A percentile compares a stretch with the other conserved stretches of the same genome.
phyloP scores from a whole-genome alignment of 1,284 basidiomycete genomes.

The Apiotrichum mycotoxinovorans region DNA sequence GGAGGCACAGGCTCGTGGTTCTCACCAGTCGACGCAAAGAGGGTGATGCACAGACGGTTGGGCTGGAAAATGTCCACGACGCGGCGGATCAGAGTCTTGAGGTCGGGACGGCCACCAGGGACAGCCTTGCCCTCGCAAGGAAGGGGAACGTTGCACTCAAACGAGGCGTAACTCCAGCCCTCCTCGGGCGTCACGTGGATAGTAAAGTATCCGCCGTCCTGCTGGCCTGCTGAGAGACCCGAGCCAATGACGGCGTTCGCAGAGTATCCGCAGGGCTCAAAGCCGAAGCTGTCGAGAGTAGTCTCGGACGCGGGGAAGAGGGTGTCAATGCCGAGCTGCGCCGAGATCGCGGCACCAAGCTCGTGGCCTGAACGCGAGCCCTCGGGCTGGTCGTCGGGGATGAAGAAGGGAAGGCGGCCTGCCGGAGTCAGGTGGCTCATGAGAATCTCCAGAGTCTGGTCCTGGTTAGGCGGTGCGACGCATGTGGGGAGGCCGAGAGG shows the following conservation, averaged over 20 bases:
- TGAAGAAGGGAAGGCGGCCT: conserved; percentile 76
- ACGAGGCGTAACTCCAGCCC: conserved; percentile 95
- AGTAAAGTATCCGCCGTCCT: conserved; percentile 84
- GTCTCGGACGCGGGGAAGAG: conserved; percentile 78
- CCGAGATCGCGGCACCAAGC: conserved; percentile 67
- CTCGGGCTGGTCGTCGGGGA: conserved; percentile 46
- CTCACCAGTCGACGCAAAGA: conserved; percentile 75
- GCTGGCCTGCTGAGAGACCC: conserved; percentile 47
- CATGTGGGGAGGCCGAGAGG: conserved; percentile 9
- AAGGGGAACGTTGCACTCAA: conserved; percentile 96
- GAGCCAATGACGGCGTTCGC: conserved; percentile 80
- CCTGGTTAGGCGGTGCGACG: conserved; percentile 48
- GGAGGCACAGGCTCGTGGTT: conserved; percentile 48
- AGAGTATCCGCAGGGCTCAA: conserved; percentile 94
- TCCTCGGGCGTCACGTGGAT: conserved; percentile 98
- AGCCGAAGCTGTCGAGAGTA: conserved; percentile 86
- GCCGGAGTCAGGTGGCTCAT: conserved; percentile 87
- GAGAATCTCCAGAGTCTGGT: conserved; percentile 96
- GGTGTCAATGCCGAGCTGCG: conserved; percentile 71
- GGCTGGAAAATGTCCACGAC: conserved; percentile 93
- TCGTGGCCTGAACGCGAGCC: conserved; percentile 53
- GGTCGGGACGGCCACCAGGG: conserved; percentile 54
- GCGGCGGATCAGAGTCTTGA: conserved; percentile 74
- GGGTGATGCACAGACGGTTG: conserved; percentile 76
- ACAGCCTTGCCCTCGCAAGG: conserved; percentile 25